Evolutionary conservation across 495 filamentous ascomycete species (phyloP).

Genomic region (Aspergillus bertholletiae): DNA sequence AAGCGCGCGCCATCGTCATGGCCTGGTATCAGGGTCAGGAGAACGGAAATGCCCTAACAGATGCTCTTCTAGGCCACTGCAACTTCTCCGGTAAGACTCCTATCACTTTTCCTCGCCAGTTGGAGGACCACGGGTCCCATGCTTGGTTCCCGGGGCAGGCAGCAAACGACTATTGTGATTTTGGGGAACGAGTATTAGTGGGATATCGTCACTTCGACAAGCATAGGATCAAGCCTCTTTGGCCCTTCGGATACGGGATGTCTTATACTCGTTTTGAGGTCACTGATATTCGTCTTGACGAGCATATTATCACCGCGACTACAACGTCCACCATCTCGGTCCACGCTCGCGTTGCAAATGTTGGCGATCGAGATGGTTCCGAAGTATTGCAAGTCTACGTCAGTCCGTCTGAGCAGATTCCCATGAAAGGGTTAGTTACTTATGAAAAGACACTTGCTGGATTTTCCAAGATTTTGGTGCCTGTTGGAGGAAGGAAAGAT

Average conservation of each 20-base stretch:
- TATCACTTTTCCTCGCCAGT: conserved; percentile 54
- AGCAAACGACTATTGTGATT: conserved; percentile 13
- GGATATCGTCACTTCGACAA: conserved; percentile 74
- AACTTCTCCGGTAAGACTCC: conserved; percentile 47
- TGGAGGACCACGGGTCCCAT: conserved; percentile 61
- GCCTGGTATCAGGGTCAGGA: conserved; percentile 62
- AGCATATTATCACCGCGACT: neutral
- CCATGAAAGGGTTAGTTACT: neutral
- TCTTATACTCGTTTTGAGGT: conserved; percentile 64
- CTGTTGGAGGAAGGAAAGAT: neutral
- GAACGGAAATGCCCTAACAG: conserved; percentile 47
- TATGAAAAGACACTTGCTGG: neutral
- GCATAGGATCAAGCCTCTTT: conserved; percentile 53
- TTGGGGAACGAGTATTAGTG: conserved; percentile 60
- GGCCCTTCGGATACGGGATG: conserved; percentile 71
- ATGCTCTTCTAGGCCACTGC: conserved; percentile 53
- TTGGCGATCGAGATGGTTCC: neutral
- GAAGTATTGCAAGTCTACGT: neutral
- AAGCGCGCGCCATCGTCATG: conserved; percentile 59
- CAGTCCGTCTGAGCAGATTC: neutral
- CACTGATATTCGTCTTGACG: neutral
- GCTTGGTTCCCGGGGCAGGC: conserved; percentile 65
- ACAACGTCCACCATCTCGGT: neutral
- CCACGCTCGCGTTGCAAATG: neutral
- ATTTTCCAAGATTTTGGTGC: neutral